Base-by-base conservation (phyloP, 345 rosid genomes). In the Turritis glabra region DNA sequence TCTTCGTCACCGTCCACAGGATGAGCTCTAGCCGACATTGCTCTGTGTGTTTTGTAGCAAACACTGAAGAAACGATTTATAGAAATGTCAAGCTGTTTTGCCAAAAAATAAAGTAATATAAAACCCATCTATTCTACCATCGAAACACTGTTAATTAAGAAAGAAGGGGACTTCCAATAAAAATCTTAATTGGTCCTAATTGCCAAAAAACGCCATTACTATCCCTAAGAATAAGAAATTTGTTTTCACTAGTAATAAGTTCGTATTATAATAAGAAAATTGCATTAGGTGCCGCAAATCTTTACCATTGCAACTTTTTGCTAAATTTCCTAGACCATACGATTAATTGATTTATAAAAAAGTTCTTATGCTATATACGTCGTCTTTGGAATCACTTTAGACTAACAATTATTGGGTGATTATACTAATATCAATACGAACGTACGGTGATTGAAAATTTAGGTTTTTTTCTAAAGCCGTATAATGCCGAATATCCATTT, bases 11-110 rank as follows among this genome's bases (percentile, higher is more conserved):
- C 60, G 32, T 54, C 80, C 70, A 32, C 25, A 51, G 37, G 63
- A 8, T 60, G 68, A 58, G 63, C 61, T 66, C 58, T 66, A 25
- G 12, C 65, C 53, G 75, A 54, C 71, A 69, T 76, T 52, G 64
- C 35, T 63, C 17, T 69, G 64, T 62, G 40, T 63, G 46, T 44
- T 65, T 63, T 43, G 30, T 65, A 50, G 23, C 44, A 26, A 43
- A 29, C 26, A 30, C 69, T 56, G 51, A 66, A 18, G 23, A 46
- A 17, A 35, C 46, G 41, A 65, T 74, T 46, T 74, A 74, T 65
- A 74, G 50, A 43, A 33, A 65, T 55, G 53, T 62, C 47, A 40
- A 61, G n/a, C 14, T 41, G 19, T 22, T 26, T 50, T 38, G 15
- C 30, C n/a, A 14, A 32, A 17, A 59, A 11, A 47, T 22, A 15